Conservation (phyloP, 371 early-diverging fungal genomes). For the Globomyces sp. region DNA sequence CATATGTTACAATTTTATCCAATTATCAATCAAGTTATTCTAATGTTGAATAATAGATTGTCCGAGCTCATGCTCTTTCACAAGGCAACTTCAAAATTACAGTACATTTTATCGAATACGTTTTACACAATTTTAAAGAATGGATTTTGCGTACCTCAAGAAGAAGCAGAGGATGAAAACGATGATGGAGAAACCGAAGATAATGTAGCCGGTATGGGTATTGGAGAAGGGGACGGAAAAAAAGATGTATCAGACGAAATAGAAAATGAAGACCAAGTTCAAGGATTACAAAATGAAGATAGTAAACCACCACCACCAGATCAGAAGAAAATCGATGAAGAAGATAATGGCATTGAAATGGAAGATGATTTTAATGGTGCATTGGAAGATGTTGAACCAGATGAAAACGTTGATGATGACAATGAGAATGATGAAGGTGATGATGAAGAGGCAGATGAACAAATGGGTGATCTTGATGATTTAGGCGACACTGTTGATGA, state of each 20-base stretch:
- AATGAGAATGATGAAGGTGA: slow-evolving; percentile 54
- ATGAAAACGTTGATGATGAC: slow-evolving; percentile 53
- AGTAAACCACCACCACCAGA: slow-evolving; percentile 43
- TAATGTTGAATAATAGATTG: slow-evolving; percentile 59
- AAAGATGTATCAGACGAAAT: slow-evolving; percentile 96
- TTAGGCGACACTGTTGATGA: slow-evolving; percentile 92
- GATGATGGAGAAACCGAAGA: slow-evolving; percentile 59
- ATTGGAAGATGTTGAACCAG: slow-evolving; percentile 78
- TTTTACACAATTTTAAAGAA: slow-evolving; percentile 72
- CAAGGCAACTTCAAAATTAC: slow-evolving; percentile 42
- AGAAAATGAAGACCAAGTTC: slow-evolving; percentile 94
- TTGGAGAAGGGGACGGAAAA: slow-evolving; percentile 92
- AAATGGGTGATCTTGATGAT: slow-evolving; percentile 85
- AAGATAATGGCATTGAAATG: slow-evolving; percentile 95
- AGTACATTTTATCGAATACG: slow-evolving; percentile 59
- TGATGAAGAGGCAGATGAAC: slow-evolving; percentile 66
- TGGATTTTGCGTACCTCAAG: slow-evolving; percentile 78
- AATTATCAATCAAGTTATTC: slow-evolving; percentile 56
- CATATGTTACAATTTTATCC: not conserved
- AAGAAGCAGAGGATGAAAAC: slow-evolving; percentile 44
- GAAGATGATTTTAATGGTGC: slow-evolving; percentile 93
- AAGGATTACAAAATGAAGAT: slow-evolving; percentile 80
- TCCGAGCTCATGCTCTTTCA: slow-evolving; percentile 64
- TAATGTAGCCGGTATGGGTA: slow-evolving; percentile 76
- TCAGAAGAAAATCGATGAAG: slow-evolving; percentile 66